phyloP scores from a whole-genome alignment of 495 filamentous ascomycete species.

The Podospora australis region DNA sequence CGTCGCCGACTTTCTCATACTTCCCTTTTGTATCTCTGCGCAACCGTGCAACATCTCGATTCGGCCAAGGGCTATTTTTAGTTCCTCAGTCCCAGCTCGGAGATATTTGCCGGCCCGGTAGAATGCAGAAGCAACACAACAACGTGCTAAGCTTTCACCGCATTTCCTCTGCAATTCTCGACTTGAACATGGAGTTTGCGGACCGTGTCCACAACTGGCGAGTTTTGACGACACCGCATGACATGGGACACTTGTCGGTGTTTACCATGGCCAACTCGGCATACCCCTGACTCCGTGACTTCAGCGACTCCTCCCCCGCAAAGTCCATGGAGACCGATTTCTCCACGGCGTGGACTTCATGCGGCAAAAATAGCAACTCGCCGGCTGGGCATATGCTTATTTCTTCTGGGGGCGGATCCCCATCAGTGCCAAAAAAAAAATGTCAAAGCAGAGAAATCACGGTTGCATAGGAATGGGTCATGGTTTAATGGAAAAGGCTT shows the following conservation, averaged over 20 bases:
- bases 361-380: background rate
- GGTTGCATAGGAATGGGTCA: background rate
- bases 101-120: constrained; percentile 8
- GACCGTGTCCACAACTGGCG: background rate
- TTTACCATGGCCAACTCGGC: too few relatives aligned
- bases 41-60: background rate
- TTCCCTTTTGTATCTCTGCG: background rate
- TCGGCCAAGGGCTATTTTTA: constrained; percentile 9
- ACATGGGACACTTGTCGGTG: too few relatives aligned
- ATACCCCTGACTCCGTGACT: background rate
- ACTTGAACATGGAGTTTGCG: background rate
- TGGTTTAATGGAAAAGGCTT: constrained; percentile 21
- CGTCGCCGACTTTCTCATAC: background rate
- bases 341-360: too few relatives aligned
- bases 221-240: too few relatives aligned
- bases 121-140: constrained; percentile 1
- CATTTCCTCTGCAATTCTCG: too few relatives aligned
- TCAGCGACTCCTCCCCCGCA: background rate
- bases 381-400: background rate
- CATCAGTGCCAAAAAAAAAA: background rate
- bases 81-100: background rate
- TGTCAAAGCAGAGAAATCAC: background rate
- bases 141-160: background rate
- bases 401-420: too few relatives aligned
- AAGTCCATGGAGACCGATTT: too few relatives aligned